Base-by-base conservation (phyloP, 306 rosid genomes). In the Astragalus glycyphyllos region DNA sequence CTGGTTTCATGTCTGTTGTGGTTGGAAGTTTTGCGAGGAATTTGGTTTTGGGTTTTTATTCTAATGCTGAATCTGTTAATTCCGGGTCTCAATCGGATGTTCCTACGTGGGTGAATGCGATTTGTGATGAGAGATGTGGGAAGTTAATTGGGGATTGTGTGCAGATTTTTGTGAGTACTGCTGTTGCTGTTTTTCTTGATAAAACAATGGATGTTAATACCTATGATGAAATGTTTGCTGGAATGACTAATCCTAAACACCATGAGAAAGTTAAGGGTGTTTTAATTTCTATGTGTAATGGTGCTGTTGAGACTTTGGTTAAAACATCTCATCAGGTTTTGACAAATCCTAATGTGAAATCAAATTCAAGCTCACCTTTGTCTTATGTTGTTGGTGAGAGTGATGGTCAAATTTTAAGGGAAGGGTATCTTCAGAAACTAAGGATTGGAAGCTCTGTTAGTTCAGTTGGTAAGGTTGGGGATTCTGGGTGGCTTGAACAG, bases 21-120 rank as follows among this genome's bases (percentile, higher is more conserved):
- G 96, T 89, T n/a, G 99, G 99, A 42, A 94, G 96, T 81, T 94
- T 94, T 69, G 99, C 96, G 0, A 86, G 77, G 84, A 94, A 94
- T 62, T 62, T 91, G 85, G 91, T 94, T 71, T 12, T 86, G 86
- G 97, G 91, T 4, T 84, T 81, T 65, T 69, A 29, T 71, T 74
- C 83, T 2, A 13, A 46, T 44, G 76, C 69, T 50, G 80, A 63
- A n/a, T 72, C 75, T 4, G 41, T 20, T 0, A 55, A 68, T 16
- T 15, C 26, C 8, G 13, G 75, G 40, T 69, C 76, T 15, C 64
- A 23, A 41, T 73, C 86, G 17, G 96, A 76, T 34, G 70, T 77
- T 57, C 84, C 88, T 10, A 13, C 65, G 62, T 93, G 91, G 96
- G 62, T 87, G 61, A 71, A 77, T 71, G 80, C 83, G 69, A 57